Evolutionary conservation across 148 eudicot genomes (phyloP), one percentile per base, ranked within the genome.

Genomic region (Amaranthus cruentus): DNA sequence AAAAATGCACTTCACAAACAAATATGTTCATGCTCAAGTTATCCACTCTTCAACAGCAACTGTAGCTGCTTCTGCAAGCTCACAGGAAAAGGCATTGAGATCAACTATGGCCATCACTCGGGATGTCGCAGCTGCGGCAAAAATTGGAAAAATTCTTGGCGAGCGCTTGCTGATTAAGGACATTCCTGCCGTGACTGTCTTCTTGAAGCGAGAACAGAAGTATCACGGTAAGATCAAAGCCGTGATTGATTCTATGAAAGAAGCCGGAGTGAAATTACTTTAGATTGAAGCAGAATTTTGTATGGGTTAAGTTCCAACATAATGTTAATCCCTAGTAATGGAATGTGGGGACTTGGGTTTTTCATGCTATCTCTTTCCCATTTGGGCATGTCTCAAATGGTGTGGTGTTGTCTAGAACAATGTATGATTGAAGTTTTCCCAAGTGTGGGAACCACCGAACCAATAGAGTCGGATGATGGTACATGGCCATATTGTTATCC

Each of bases 221-320:
- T 94, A 91, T 84, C 97, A 94, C 55, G 98, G 97, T 51, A 94
- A 94, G 87, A 85, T 94, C 68, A 94, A 88, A 80, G 97, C 98
- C 8, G 88, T 94, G 8, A 71, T 94, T 65, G 96, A 94, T 83
- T 82, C 85, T 73, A 54, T 94, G 85, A 82, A 76, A 57, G 88
- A 86, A 64, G 85, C 85, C 47, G 98, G 98, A 14, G 86, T 94
- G 6, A 89, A 91, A 80, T 69, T 94, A 62, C 77, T 93, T 49
- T 90, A 74, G 81, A 12, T 6, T 63, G 47, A 48, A 10, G n/a
- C 66, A 28, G 47, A 9, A 14, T 4, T 58, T 43, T 38, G 5
- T 10, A 4, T 50, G 49, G 46, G 48, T 6, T 49, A 49, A 50
- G n/a, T 18, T 18, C 44, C 44, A 12, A 28, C 38, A 28, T 28